phyloP scores from a whole-genome alignment of 768 basidiomycete genomes.

The Collybiopsis confluens region DNA sequence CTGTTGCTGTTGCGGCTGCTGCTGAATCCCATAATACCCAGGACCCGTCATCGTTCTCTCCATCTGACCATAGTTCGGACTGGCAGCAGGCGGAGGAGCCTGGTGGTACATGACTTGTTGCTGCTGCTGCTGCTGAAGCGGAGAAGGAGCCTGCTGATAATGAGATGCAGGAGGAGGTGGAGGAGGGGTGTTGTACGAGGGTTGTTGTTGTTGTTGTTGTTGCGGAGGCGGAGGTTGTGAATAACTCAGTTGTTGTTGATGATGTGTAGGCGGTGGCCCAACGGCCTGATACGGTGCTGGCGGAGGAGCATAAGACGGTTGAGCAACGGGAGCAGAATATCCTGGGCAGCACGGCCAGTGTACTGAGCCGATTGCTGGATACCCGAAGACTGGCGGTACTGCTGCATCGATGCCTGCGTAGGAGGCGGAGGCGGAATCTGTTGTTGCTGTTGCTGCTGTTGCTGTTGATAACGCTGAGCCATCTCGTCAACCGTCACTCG shows the following conservation, averaged over 20 bases:
- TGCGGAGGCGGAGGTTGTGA: conserved; percentile 17
- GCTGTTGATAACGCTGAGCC: conserved; percentile 54
- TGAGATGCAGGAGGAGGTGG: no score
- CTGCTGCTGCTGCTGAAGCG: conserved; percentile 7
- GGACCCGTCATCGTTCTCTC: conserved; percentile 2
- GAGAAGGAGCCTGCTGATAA: conserved; percentile 8
- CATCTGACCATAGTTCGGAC: conserved; percentile 19
- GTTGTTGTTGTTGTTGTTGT: no score
- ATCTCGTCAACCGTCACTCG: conserved; percentile 78
- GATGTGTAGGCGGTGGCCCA: conserved; percentile 10
- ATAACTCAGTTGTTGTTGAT: conserved; percentile 10
- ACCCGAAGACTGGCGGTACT: conserved; percentile 28
- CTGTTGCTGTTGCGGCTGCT: neutral
- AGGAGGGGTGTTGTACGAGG: conserved; percentile 8
- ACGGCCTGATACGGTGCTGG: conserved; percentile 15
- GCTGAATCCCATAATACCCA: conserved; percentile 6
- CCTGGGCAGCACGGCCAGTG: conserved; percentile 31
- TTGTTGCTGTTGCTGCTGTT: no score
- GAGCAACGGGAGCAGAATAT: conserved; percentile 2
- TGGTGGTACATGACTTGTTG: conserved; percentile 16
- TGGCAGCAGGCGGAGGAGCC: neutral
- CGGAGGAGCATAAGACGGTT: conserved; percentile 16
- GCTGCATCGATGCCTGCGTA: conserved; percentile 1
- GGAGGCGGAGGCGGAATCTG: conserved; percentile 28
- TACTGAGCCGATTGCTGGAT: conserved; percentile 33